Evolutionary conservation across 73 alveolate species (phyloP).

Genomic region (Tetrahymena elliotti): DNA sequence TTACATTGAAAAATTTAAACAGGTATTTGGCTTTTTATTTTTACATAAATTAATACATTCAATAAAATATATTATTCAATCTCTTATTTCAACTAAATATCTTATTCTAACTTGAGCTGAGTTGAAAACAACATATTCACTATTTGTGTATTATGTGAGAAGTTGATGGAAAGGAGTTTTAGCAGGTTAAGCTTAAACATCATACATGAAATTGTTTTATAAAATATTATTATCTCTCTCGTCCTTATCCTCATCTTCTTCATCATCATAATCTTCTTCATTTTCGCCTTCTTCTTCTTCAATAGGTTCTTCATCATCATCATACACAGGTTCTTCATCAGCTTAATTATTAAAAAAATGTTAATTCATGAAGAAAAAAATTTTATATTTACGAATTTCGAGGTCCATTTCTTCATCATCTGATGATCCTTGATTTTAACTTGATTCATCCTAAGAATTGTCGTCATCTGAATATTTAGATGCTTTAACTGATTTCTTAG

Average conservation of each 20-base stretch:
- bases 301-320: neutral
- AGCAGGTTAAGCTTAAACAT: neutral
- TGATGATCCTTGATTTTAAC: neutral
- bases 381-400: neutral
- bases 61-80: neutral
- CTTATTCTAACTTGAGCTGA: constrained; percentile 76
- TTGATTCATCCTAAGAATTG: neutral
- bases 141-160: neutral
- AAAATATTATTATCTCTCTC: neutral
- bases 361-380: neutral
- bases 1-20: no score
- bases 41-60: neutral
- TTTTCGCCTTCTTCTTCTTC: neutral
- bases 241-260: neutral
- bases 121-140: constrained; percentile 84
- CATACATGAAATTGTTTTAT: neutral
- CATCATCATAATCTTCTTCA: neutral
- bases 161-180: neutral
- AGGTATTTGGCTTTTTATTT: no score
- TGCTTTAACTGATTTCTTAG: neutral
- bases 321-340: neutral
- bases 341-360: neutral
- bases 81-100: constrained; percentile 53
- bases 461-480: neutral
- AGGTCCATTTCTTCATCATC: neutral